phyloP scores from a whole-genome alignment of 1,139 yeast species.

The Scheffersomyces lignicola region DNA sequence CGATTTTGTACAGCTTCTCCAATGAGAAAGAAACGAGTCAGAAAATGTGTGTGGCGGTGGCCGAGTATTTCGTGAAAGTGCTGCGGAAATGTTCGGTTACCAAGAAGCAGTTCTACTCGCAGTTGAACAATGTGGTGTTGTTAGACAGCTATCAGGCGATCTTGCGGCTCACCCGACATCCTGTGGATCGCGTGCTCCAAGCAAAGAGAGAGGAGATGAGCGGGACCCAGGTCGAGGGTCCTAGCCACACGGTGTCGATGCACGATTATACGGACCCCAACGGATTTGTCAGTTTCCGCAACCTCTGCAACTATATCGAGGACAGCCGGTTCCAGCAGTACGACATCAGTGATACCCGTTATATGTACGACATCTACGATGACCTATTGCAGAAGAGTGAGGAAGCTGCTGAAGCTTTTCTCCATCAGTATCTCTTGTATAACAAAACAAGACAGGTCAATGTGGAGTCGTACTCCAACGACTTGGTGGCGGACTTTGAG shows the following conservation, averaged over 20 bases:
- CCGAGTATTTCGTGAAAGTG: constrained; percentile 4
- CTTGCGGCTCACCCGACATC: too few species aligned
- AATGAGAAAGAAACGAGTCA: constrained; percentile 1
- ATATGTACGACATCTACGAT: constrained; percentile 21
- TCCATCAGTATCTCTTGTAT: constrained; percentile 21
- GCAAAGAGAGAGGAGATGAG: too few species aligned
- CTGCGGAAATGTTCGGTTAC: constrained; percentile 5
- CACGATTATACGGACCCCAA: constrained; percentile 16
- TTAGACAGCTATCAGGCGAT: constrained; percentile 1
- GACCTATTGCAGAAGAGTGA: constrained; percentile 10
- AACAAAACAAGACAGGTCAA: constrained; percentile 22
- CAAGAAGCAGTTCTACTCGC: not conserved
- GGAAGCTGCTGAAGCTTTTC: constrained; percentile 13
- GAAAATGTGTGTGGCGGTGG: not conserved
- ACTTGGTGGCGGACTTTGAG: constrained; percentile 4
- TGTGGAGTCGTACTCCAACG: constrained; percentile 17
- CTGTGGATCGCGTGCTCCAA: too few species aligned
- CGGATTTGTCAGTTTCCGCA: constrained; percentile 20
- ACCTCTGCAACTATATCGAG: constrained; percentile 23
- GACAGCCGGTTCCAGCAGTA: constrained; percentile 13
- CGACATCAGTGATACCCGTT: constrained; percentile 6
- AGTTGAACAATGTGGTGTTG: constrained; percentile 4
- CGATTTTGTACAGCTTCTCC: constrained; percentile 2
- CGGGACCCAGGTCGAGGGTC: too few species aligned
- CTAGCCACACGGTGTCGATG: constrained; percentile 9